Evolutionary conservation across 805 yeast genomes (phyloP).

Genomic region (Kodamaea lidongshanica): DNA sequence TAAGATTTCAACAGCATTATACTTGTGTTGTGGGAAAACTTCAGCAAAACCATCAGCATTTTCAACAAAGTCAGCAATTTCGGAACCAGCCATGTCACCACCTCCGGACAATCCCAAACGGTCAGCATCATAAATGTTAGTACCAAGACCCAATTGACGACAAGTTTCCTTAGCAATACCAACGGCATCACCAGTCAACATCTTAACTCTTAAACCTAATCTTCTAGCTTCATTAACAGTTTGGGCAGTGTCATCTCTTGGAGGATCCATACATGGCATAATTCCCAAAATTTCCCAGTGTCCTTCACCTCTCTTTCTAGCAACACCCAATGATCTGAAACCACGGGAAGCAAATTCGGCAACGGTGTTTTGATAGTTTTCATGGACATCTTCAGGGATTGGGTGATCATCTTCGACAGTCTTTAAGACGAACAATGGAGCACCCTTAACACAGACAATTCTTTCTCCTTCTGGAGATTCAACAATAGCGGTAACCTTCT

Average conservation of each 20-base stretch:
- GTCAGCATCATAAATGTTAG: constrained; percentile 95
- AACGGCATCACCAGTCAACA: constrained; percentile 99
- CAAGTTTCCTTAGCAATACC: constrained; percentile 98
- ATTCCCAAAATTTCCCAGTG: constrained; percentile 97
- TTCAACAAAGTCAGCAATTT: constrained; percentile 94
- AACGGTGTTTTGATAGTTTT: constrained; percentile 93
- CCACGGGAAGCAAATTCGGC: constrained; percentile 98
- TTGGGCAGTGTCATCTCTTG: constrained; percentile 96
- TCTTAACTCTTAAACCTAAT: constrained; percentile 91
- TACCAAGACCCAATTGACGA: constrained; percentile 95
- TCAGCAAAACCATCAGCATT: constrained; percentile 98
- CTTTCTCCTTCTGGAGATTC: constrained; percentile 95
- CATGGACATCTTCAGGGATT: constrained; percentile 87
- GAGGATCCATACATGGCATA: constrained; percentile 99
- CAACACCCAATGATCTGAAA: constrained; percentile 98
- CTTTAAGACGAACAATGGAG: constrained; percentile 93
- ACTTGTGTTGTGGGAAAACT: constrained; percentile 97
- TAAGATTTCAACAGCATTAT: constrained; percentile 90
- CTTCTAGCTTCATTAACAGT: constrained; percentile 87
- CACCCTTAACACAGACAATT: constrained; percentile 95
- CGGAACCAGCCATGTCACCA: constrained; percentile 96
- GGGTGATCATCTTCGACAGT: constrained; percentile 97
- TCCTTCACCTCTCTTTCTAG: constrained; percentile 97
- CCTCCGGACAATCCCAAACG: constrained; percentile 91
- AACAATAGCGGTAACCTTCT: constrained; percentile 91